A percentile compares a stretch with the other conserved stretches of the same genome.
Conservation (phyloP, 208 protist genomes). For the Wallacemonas rigidus region DNA sequence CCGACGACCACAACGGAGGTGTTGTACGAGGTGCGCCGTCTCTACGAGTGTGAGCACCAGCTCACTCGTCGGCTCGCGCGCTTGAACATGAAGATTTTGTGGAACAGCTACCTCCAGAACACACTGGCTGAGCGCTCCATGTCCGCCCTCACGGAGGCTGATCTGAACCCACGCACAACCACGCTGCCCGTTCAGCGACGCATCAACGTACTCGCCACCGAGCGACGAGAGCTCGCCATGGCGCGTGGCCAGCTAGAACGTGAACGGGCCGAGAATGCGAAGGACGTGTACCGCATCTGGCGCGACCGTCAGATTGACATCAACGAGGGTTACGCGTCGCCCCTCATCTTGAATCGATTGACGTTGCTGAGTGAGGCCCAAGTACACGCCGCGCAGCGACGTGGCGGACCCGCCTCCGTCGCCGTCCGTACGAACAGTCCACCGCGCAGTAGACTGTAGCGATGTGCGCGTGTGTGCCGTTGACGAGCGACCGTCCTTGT, state of each 20-base stretch:
- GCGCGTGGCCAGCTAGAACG: slow-evolving; percentile 46
- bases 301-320: slow-evolving; percentile 76
- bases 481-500: no score
- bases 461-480: no score
- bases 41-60: slow-evolving; percentile 56
- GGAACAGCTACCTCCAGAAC: slow-evolving; percentile 72
- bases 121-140: slow-evolving; percentile 65
- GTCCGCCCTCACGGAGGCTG: slow-evolving; percentile 49
- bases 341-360: slow-evolving; percentile 32
- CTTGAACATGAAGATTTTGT: slow-evolving; percentile 55
- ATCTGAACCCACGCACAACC: slow-evolving; percentile 64
- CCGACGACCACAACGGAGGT: slow-evolving; percentile 55
- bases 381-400: slow-evolving; percentile 11
- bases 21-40: slow-evolving; percentile 60
- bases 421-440: slow-evolving; percentile 8
- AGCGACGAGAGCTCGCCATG: slow-evolving; percentile 42
- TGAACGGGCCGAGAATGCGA: slow-evolving; percentile 75
- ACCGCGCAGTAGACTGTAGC: no score
- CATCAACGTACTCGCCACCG: slow-evolving; percentile 64
- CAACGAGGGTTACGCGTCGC: slow-evolving; percentile 47
- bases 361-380: slow-evolving; percentile 31
- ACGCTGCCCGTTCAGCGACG: slow-evolving; percentile 56
- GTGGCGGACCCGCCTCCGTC: background rate
- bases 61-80: slow-evolving; percentile 49
- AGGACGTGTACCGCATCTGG: slow-evolving; percentile 82